These are phyloP conservation scores for Fusarium phyllophilum DNA, from an alignment of 2,329 filamentous ascomycete species.

Conservation along the genomic window DNA sequence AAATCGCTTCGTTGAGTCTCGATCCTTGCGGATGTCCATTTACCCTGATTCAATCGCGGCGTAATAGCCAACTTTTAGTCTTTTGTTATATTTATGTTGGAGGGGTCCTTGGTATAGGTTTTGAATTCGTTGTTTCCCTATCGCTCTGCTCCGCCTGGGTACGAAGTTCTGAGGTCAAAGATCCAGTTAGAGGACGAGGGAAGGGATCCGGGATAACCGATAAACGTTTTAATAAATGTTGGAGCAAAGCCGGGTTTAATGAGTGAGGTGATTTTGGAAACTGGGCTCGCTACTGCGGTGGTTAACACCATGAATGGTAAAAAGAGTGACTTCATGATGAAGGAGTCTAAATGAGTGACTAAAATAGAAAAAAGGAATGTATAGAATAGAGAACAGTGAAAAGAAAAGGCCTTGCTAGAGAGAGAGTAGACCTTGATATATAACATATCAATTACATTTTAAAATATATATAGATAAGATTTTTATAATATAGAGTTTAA, in stretches of 20 bases:
- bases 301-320: neutral
- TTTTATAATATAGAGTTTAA: neutral
- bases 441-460: too few relatives aligned
- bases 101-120: neutral
- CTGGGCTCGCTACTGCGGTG: neutral
- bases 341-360: neutral
- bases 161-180: neutral
- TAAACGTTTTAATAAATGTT: neutral
- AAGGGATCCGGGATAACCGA: neutral
- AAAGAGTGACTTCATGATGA: neutral
- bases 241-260: neutral
- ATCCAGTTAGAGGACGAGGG: neutral
- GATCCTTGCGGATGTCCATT: neutral
- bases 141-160: neutral
- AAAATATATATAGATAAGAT: neutral
- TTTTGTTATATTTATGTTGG: neutral
- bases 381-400: fast-evolving
- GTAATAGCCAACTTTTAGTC: neutral
- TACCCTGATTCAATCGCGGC: neutral
- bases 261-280: neutral
- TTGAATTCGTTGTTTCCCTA: neutral
- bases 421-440: neutral
- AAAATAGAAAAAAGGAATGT: neutral
- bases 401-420: fast-evolving
- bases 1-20: neutral